Conservation (phyloP, 108 stramenopile species). For the Cyclostephanos tholiformis region DNA sequence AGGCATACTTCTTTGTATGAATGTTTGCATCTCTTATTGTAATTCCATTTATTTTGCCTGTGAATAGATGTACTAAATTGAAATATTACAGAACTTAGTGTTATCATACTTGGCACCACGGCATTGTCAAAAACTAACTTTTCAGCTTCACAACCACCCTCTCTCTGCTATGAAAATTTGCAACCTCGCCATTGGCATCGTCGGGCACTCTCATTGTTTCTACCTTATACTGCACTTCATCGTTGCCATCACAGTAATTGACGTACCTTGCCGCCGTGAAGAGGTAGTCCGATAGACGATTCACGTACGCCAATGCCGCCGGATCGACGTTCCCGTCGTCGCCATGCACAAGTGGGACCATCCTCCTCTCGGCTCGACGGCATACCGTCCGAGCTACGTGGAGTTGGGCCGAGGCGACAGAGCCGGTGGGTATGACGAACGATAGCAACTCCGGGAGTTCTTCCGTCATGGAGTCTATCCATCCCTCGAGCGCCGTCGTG, state of each 20-base stretch:
- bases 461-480: constrained; percentile 84
- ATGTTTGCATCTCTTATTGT: too few relatives aligned
- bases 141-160: constrained; percentile 36
- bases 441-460: constrained; percentile 77
- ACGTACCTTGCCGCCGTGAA: constrained; percentile 81
- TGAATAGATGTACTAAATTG: too few relatives aligned
- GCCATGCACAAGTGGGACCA: constrained; percentile 58
- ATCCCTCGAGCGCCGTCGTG: constrained; percentile 69
- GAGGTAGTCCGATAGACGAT: constrained; percentile 85
- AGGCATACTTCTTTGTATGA: too few relatives aligned
- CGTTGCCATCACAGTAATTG: constrained; percentile 64
- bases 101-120: too few relatives aligned
- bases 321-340: constrained; percentile 63
- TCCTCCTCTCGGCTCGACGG: constrained; percentile 81
- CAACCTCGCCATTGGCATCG: background rate
- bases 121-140: background rate
- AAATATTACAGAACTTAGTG: too few relatives aligned
- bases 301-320: constrained; percentile 71
- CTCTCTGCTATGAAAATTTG: constrained; percentile 9
- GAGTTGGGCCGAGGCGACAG: constrained; percentile 59
- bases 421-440: constrained; percentile 84
- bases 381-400: constrained; percentile 86
- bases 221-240: constrained; percentile 70
- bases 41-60: too few relatives aligned
- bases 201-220: background rate